phyloP scores from a whole-genome alignment of 768 basidiomycete species.

The Termitomyces bulborhizus region DNA sequence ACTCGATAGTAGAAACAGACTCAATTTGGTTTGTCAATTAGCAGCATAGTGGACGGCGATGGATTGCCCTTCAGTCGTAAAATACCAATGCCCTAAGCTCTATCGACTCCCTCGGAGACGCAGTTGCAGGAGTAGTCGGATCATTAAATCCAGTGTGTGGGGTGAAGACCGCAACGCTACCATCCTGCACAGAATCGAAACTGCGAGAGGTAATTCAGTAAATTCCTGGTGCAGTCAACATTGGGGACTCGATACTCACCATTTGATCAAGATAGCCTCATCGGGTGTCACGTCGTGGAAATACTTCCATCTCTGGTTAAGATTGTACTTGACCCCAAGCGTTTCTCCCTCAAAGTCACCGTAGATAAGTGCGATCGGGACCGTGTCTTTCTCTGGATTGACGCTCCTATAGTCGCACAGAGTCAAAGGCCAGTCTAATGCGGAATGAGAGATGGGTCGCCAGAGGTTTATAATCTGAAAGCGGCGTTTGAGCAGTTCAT shows the following conservation, averaged over 20 bases:
- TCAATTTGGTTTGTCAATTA: not conserved
- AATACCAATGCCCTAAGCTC: slow-evolving; percentile 62
- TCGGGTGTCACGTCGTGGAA: slow-evolving; percentile 37
- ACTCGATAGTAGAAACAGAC: not conserved
- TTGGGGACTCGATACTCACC: slow-evolving; percentile 21
- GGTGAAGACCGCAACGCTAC: slow-evolving; percentile 46
- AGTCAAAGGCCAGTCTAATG: slow-evolving; percentile 43
- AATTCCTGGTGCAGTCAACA: not conserved
- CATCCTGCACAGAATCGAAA: slow-evolving; percentile 29
- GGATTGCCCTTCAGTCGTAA: slow-evolving; percentile 33
- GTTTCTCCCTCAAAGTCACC: slow-evolving; percentile 49
- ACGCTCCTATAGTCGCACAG: slow-evolving; percentile 37
- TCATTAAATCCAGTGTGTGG: slow-evolving; percentile 63
- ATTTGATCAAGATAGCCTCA: slow-evolving; percentile 48
- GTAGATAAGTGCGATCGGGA: slow-evolving; percentile 38
- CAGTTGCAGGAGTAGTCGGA: slow-evolving; percentile 41
- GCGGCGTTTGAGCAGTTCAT: slow-evolving; percentile 27
- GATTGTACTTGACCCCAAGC: slow-evolving; percentile 35
- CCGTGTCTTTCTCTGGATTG: slow-evolving; percentile 29
- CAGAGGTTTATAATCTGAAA: slow-evolving; percentile 51
- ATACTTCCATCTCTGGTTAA: slow-evolving; percentile 48
- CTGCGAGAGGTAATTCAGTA: not conserved
- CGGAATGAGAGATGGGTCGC: slow-evolving; percentile 46
- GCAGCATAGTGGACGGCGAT: not conserved
- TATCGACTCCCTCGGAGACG: slow-evolving; percentile 50